Base-by-base conservation (phyloP, 305 asterid species). In the Rubia peregrina region DNA sequence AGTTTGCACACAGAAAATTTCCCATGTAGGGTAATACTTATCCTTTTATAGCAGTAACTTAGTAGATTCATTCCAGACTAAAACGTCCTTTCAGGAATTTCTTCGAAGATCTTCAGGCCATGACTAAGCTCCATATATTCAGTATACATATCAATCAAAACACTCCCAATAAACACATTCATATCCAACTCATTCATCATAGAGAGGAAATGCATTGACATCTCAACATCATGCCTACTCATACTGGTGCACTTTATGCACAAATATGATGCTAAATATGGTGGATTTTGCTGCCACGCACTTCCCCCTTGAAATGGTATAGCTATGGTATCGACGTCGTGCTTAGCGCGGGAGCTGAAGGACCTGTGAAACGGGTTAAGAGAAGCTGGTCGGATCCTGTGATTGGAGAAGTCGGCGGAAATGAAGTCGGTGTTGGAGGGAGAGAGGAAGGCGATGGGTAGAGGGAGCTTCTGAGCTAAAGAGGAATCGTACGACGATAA, bases 221-320 rank as follows among this genome's bases (percentile, higher is more conserved):
- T 0, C 36, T 30, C 4, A 30, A 30, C 36, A 30, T 30, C 36
- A 30, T 30, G 36, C 36, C 36, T 30, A 30, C 36, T 30, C 36
- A 30, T 30, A 30, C 4, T 30, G 36, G 36, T 30, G 36, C 36
- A 30, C 36, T 30, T 30, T 30, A 30, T 30, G 36, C 36, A 89
- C 77, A 91, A 78, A 85, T 89, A 87, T n/a, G 98, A 89, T 33
- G 97, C 96, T 70, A 94, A 85, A 87, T 94, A 97, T 71, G 99
- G 98, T 14, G 99, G 98, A 79, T 96, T 91, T 72, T 87, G 93
- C 86, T 89, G 90, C 88, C 88, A 87, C 63, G 92, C 97, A 75
- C 83, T 87, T 78, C 96, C 96, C 80, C 84, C 85, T 53, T 93
- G 76, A 81, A 85, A 91, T 49, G 97, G 99, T 79, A 91, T 91